Evolutionary conservation across 1,139 yeast species (phyloP), one percentile per base, ranked within the genome.

Genomic region (Blastobotrys illinoisensis): DNA sequence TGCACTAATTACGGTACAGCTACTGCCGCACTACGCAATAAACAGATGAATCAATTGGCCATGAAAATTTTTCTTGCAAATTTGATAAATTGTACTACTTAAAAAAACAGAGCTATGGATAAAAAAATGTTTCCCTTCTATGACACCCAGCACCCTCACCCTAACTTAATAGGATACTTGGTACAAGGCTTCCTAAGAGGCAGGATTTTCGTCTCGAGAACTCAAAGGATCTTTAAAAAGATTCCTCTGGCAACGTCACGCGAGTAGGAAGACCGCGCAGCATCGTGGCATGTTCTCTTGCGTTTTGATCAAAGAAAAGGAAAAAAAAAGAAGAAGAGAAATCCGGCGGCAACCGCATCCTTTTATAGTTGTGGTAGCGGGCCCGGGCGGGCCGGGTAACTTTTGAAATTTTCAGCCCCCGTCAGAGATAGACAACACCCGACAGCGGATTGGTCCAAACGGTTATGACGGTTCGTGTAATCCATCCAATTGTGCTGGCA

Each of bases 171-270:
- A 64, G 62, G 62, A 62, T 61, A 54, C 60, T 53, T 60, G 70
- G 66, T 64, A 62, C 67, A 58, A 67, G 68, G 70, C 74, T 71
- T 71, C 74, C 74, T 71, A 71, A 64, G 57, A 66, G 71, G 62
- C 67, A 65, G 74, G 74, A 65, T 48, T 45, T 68, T 64, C 47
- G 47, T 71, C 74, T 71, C 67, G 74, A 69, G 68, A 70, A 68
- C 59, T 57, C 53, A 54, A 62, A 61, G 63, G 62, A 63, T 57
- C 40, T 32, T 32, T 26, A 26, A 32, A n/a, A 32, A 51, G 57
- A 54, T 58, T 62, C 67, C 65, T 66, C 67, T 69, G 74, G 74
- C 74, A 71, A 71, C 71, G 70, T 62, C 52, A 58, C 58, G 67
- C 64, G 54, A 65, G 65, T 16, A 58, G 64, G 57, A 59, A 57